Percentiles rank a stretch among this genome's conserved stretches.
These are phyloP conservation scores for Monilinia laxa DNA, from an alignment of 2,329 filamentous ascomycete genomes.

Conservation along the genomic window DNA sequence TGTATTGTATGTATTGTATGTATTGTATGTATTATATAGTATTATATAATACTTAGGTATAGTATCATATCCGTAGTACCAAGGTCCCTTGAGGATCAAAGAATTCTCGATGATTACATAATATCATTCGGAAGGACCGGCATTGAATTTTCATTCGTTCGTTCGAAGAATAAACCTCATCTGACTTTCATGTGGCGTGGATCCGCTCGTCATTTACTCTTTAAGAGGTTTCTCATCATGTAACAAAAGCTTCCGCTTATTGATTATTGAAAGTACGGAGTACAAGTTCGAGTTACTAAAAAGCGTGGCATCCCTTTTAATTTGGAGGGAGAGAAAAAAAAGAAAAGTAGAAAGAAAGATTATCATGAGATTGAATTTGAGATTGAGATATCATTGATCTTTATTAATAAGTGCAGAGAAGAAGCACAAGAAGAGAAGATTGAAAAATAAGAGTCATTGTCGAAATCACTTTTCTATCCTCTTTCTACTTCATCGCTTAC, in stretches of 20 bases:
- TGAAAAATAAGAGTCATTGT: background rate
- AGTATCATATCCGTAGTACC: too few species aligned
- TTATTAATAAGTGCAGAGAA: background rate
- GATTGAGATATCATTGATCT: background rate
- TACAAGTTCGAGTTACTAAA: background rate
- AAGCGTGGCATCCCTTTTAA: constrained; percentile 5
- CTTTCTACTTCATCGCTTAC: background rate
- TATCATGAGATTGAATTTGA: too few species aligned
- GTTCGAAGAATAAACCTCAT: background rate
- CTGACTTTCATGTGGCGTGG: constrained; percentile 21
- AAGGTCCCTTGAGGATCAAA: too few species aligned
- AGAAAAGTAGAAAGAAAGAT: background rate
- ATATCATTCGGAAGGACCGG: constrained; percentile 3
- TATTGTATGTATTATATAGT: too few species aligned
- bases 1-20: too few species aligned
- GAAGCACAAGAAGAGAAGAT: background rate
- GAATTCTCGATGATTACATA: background rate
- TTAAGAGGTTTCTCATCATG: constrained; percentile 19
- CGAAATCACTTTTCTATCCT: background rate
- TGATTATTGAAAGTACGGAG: background rate
- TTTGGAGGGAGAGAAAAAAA: background rate
- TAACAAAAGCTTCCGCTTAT: constrained; percentile 9
- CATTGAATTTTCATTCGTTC: constrained; percentile 11
- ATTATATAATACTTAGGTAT: too few species aligned
- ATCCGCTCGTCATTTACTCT: constrained; percentile 7